phyloP scores from a whole-genome alignment of 352 stramenopile species.

The Phytophthora tentaculata region DNA sequence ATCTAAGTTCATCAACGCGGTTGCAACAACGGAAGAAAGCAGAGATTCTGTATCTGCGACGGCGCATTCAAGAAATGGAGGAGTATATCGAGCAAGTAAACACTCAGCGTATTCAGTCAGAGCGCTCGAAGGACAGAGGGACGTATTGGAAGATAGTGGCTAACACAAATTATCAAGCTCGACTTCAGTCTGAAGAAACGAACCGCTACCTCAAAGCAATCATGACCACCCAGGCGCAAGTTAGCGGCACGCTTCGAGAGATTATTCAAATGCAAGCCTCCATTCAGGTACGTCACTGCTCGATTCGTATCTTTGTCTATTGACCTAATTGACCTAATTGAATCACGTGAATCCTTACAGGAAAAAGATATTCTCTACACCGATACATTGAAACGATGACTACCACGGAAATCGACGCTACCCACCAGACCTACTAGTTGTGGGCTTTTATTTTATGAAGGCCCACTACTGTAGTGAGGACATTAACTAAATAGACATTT shows the following conservation, averaged over 20 bases:
- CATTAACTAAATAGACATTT: too few relatives aligned
- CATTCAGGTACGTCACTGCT: conserved; percentile 4
- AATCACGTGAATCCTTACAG: too few relatives aligned
- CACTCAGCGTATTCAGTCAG: neutral
- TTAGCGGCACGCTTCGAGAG: neutral
- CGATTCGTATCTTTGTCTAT: too few relatives aligned
- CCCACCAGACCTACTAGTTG: too few relatives aligned
- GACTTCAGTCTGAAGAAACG: conserved; percentile 14
- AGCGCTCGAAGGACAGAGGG: neutral
- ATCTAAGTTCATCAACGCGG: conserved; percentile 1
- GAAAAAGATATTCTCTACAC: too few relatives aligned
- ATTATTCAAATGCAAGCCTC: conserved; percentile 3
- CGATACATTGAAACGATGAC: too few relatives aligned
- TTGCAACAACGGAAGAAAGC: conserved; percentile 9
- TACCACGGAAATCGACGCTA: too few relatives aligned
- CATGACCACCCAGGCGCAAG: conserved; percentile 3
- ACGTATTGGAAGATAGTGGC: neutral
- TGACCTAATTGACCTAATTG: too few relatives aligned
- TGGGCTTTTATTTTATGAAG: too few relatives aligned
- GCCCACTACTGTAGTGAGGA: too few relatives aligned
- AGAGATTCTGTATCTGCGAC: conserved; percentile 5
- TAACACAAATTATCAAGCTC: neutral
- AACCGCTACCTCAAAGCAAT: conserved; percentile 9
- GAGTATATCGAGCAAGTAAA: neutral
- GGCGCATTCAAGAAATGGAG: neutral